Evolutionary conservation across 768 basidiomycete genomes (phyloP).

Genomic region (Tulasnella sp.): DNA sequence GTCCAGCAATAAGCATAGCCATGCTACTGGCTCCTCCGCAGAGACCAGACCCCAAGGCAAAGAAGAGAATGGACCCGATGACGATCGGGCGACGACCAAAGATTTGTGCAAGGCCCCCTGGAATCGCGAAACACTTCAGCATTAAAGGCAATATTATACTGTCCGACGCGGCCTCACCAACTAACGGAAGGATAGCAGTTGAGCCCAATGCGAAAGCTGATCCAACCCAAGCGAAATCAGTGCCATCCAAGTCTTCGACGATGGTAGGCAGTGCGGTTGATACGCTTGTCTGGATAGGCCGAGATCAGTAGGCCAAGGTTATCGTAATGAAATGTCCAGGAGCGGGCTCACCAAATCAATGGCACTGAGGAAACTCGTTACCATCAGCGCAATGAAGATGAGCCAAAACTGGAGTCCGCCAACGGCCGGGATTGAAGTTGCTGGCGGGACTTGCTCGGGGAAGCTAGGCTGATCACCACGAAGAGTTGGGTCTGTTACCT

Average conservation of each 20-base stretch:
- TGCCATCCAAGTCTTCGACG: background rate
- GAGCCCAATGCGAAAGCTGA: too few relatives aligned
- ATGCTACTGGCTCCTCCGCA: slow-evolving; percentile 49
- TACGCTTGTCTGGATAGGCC: slow-evolving; percentile 21
- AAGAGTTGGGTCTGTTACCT: too few relatives aligned
- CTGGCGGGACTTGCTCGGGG: background rate
- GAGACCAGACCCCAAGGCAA: slow-evolving; percentile 49
- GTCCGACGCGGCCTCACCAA: too few relatives aligned
- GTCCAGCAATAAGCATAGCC: slow-evolving; percentile 45
- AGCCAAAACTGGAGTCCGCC: slow-evolving; percentile 29
- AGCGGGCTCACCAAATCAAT: slow-evolving; percentile 22
- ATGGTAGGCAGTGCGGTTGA: slow-evolving; percentile 34
- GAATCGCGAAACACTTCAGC: too few relatives aligned
- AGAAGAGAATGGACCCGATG: slow-evolving; percentile 40
- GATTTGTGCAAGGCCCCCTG: too few relatives aligned
- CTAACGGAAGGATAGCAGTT: too few relatives aligned
- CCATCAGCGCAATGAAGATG: slow-evolving; percentile 23
- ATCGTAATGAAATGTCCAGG: background rate
- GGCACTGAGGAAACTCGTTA: slow-evolving; percentile 29
- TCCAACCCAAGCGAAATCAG: too few relatives aligned
- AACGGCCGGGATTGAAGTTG: background rate
- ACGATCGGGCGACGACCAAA: too few relatives aligned
- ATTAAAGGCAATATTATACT: too few relatives aligned
- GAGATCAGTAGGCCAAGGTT: background rate
- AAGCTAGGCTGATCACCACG: background rate